Percentiles rank a stretch among this genome's conserved stretches.
Conservation (phyloP, 2,329 filamentous ascomycete species). For the Alternaria atra region DNA sequence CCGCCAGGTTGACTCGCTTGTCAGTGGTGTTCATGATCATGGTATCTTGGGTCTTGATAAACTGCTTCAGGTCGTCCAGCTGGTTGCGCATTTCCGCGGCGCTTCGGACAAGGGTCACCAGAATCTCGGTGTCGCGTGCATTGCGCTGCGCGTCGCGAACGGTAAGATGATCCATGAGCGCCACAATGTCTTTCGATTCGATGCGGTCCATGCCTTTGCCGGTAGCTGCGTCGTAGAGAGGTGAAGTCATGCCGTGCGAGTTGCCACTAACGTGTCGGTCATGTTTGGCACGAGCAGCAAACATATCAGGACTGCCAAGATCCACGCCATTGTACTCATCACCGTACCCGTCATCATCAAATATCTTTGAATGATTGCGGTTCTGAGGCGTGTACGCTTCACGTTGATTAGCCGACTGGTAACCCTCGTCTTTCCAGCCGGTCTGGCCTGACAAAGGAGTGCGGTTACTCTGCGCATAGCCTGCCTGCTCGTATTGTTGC, state of each 20-base stretch:
- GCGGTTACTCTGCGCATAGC: constrained; percentile 42
- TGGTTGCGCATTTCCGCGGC: constrained; percentile 97
- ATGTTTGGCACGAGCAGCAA: constrained; percentile 57
- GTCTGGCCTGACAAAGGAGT: constrained; percentile 59
- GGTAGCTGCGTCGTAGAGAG: constrained; percentile 88
- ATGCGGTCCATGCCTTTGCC: constrained; percentile 90
- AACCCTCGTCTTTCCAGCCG: constrained; percentile 80
- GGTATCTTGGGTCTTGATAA: constrained; percentile 89
- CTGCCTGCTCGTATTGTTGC: constrained; percentile 44
- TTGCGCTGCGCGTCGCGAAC: constrained; percentile 96
- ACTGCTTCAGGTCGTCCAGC: constrained; percentile 93
- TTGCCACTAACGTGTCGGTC: constrained; percentile 81
- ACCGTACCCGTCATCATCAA: constrained; percentile 65
- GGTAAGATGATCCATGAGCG: constrained; percentile 97
- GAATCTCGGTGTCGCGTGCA: constrained; percentile 93
- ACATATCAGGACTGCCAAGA: constrained; percentile 56
- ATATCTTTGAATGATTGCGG: constrained; percentile 57
- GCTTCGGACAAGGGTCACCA: constrained; percentile 91
- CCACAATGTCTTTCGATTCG: constrained; percentile 94
- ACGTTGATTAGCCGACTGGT: constrained; percentile 78
- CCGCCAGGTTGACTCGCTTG: constrained; percentile 84
- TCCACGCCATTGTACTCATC: constrained; percentile 60
- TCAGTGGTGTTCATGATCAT: constrained; percentile 88
- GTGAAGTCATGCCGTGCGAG: constrained; percentile 89
- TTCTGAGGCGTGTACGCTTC: constrained; percentile 58